A percentile compares a stretch with the other conserved stretches of the same genome.
Evolutionary conservation across 768 basidiomycete species (phyloP).

Genomic region (Strobilomyces confusus): DNA sequence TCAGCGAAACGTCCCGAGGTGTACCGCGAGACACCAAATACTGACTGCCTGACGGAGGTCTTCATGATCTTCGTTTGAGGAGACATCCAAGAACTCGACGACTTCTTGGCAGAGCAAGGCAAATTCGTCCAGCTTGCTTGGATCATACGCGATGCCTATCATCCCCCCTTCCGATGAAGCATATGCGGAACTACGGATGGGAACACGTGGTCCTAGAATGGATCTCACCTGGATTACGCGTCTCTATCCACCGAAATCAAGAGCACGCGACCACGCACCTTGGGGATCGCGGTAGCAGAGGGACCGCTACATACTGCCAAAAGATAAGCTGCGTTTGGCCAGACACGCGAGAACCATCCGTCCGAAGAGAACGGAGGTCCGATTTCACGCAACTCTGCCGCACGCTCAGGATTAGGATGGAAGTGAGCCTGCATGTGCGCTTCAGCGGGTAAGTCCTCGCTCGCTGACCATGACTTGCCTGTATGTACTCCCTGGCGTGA

Average conservation of each 20-base stretch:
- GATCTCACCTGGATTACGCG: conserved; percentile 6
- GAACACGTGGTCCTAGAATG: conserved; percentile 9
- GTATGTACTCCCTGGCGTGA: not conserved
- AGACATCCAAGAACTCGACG: not conserved
- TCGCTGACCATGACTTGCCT: not conserved
- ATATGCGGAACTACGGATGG: conserved; percentile 6
- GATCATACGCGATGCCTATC: not conserved
- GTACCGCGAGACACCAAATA: not conserved
- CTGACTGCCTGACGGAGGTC: not conserved
- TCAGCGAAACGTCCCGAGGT: not conserved
- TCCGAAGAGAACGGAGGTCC: conserved; percentile 10
- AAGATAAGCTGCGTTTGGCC: conserved; percentile 8
- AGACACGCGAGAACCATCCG: conserved; percentile 17
- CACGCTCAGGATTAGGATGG: conserved; percentile 12
- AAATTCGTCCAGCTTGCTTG: not conserved
- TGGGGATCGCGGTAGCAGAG: conserved; percentile 9
- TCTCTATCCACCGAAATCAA: not conserved
- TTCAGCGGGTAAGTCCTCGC: not conserved
- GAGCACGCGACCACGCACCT: not conserved
- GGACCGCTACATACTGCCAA: conserved; percentile 7
- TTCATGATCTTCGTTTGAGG: not conserved
- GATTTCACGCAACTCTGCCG: conserved; percentile 16
- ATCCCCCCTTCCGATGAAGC: conserved; percentile 4
- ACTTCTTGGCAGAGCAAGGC: not conserved
- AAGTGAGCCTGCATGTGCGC: conserved; percentile 4